A percentile compares a stretch with the other conserved stretches of the same genome.
Evolutionary conservation across 805 yeast species (phyloP).

Genomic region (Helenozyma rhizophorensis): DNA sequence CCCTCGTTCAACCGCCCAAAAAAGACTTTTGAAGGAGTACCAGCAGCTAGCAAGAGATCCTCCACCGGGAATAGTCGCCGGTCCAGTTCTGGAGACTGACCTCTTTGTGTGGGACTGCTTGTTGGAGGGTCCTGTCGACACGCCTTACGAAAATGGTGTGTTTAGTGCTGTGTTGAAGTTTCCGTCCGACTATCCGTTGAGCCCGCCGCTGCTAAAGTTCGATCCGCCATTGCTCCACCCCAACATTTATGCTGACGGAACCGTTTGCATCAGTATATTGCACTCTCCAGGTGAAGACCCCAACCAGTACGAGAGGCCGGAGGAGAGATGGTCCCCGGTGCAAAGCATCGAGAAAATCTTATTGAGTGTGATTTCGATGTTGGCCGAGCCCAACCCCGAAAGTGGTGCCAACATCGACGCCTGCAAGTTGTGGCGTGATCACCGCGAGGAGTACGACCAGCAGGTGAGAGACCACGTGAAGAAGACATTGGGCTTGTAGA

Average conservation of each 20-base stretch:
- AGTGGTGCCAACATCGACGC: conserved; percentile 88
- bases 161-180: conserved; percentile 71
- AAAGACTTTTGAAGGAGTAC: conserved; percentile 81
- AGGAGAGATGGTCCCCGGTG: conserved; percentile 97
- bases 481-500: conserved; percentile 66
- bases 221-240: conserved; percentile 88
- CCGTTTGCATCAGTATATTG: conserved; percentile 90
- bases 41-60: conserved; percentile 82
- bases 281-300: conserved; percentile 99
- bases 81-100: conserved; percentile 74
- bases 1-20: conserved; percentile 62
- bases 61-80: conserved; percentile 94
- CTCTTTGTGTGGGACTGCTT: conserved; percentile 81
- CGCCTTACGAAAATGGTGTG: conserved; percentile 85
- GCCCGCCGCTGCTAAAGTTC: conserved; percentile 74
- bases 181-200: conserved; percentile 76
- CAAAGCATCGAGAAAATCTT: conserved; percentile 97
- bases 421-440: conserved; percentile 86
- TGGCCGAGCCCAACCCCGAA: conserved; percentile 94
- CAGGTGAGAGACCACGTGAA: conserved; percentile 66
- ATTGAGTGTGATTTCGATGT: conserved; percentile 89
- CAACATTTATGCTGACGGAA: conserved; percentile 89
- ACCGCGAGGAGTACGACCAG: conserved; percentile 61
- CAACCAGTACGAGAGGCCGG: conserved; percentile 88
- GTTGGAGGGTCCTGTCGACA: conserved; percentile 77